Evolutionary conservation across 495 filamentous ascomycete species (phyloP).

Genomic region (Aspergillus haitiensis): DNA sequence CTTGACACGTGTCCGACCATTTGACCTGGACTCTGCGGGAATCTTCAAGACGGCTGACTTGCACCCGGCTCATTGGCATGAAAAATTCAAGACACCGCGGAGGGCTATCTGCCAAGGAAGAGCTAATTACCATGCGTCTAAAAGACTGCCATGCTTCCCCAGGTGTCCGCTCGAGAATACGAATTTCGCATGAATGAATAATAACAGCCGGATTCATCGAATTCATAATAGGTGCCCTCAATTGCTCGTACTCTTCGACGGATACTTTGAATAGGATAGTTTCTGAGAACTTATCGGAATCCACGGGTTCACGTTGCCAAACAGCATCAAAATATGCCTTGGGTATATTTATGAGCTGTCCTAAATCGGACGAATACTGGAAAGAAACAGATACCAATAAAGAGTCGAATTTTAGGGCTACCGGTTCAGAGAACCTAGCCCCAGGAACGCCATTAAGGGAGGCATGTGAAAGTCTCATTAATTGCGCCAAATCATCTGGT

Average conservation of each 20-base stretch:
- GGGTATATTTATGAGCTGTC: slow-evolving; percentile 38
- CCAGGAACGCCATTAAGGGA: slow-evolving; percentile 23
- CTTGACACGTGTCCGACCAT: slow-evolving; percentile 47
- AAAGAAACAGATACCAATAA: slow-evolving; percentile 37
- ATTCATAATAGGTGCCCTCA: slow-evolving; percentile 37
- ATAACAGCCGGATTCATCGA: slow-evolving; percentile 34
- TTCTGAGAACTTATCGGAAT: slow-evolving; percentile 38
- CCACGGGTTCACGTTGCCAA: slow-evolving; percentile 37
- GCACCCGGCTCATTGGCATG: slow-evolving; percentile 40
- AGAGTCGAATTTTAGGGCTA: slow-evolving; percentile 35
- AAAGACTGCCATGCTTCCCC: slow-evolving; percentile 42
- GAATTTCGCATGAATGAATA: slow-evolving; percentile 40
- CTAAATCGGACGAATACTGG: slow-evolving; percentile 33
- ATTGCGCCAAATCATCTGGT: slow-evolving; percentile 25
- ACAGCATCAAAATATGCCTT: slow-evolving; percentile 42
- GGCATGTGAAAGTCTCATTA: slow-evolving; percentile 24
- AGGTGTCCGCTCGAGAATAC: slow-evolving; percentile 40
- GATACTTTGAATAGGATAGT: slow-evolving; percentile 37
- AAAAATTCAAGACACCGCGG: slow-evolving; percentile 41
- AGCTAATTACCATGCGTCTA: slow-evolving; percentile 44
- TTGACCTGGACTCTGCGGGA: slow-evolving; percentile 36
- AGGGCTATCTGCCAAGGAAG: slow-evolving; percentile 36
- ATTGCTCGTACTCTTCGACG: slow-evolving; percentile 37
- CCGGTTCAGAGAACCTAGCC: slow-evolving; percentile 29
- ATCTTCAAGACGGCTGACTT: slow-evolving; percentile 32